phyloP scores from a whole-genome alignment of 352 stramenopile genomes.

The Phytophthora palmivora region DNA sequence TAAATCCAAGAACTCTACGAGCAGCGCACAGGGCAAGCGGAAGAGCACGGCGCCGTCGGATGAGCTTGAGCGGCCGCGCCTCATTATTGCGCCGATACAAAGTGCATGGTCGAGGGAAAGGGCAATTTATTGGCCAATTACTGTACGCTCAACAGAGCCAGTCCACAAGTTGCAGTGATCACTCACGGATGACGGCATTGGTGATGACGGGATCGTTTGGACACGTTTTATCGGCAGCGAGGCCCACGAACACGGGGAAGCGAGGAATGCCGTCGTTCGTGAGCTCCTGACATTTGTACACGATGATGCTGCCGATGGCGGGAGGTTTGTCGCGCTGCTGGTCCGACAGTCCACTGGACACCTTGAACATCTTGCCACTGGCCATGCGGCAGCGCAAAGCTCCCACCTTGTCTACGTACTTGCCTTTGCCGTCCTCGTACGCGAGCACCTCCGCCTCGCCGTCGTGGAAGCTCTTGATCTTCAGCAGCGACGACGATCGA shows the following conservation, averaged over 20 bases:
- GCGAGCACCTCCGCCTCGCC: conserved; percentile 70
- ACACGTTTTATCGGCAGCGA: conserved; percentile 61
- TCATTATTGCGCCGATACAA: conserved; percentile 23
- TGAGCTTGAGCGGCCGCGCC: conserved; percentile 7
- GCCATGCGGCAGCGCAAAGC: conserved; percentile 68
- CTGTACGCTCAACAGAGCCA: neutral
- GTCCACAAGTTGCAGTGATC: neutral
- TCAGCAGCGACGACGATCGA: conserved; percentile 69
- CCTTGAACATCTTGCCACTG: conserved; percentile 78
- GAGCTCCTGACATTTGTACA: conserved; percentile 86
- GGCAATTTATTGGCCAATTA: conserved; percentile 18
- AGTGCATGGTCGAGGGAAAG: conserved; percentile 10
- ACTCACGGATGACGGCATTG: conserved; percentile 33
- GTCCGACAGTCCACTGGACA: conserved; percentile 72
- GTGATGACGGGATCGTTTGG: conserved; percentile 58
- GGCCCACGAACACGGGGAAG: conserved; percentile 75
- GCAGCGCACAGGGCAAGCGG: conserved; percentile 43
- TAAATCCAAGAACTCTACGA: conserved; percentile 60
- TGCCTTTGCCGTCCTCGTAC: conserved; percentile 74
- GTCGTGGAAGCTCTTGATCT: conserved; percentile 84
- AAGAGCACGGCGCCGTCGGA: conserved; percentile 36
- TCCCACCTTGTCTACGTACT: conserved; percentile 64
- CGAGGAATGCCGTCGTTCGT: conserved; percentile 72
- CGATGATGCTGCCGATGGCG: conserved; percentile 63
- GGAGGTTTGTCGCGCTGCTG: conserved; percentile 56